These are phyloP conservation scores for Sugiyamaella neomexicana DNA, from an alignment of 1,139 yeast genomes.

Conservation along the genomic window DNA sequence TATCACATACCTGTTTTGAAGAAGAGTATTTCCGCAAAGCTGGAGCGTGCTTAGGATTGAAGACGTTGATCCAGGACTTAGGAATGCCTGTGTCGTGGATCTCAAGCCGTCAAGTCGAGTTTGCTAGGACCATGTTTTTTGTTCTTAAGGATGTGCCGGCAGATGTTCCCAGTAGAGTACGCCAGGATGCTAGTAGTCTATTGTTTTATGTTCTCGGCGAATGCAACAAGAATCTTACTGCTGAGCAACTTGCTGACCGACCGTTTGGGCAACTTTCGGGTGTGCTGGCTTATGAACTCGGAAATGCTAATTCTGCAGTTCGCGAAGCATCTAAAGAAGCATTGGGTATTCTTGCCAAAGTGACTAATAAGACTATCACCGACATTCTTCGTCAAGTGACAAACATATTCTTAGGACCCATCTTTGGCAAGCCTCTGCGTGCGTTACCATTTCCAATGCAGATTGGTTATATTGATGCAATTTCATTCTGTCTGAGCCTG, in stretches of 20 bases:
- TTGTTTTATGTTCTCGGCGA: slow-evolving; percentile 63
- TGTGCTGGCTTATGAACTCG: slow-evolving; percentile 85
- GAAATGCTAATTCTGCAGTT: slow-evolving; percentile 81
- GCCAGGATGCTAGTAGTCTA: slow-evolving; percentile 67
- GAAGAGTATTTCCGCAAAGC: slow-evolving; percentile 81
- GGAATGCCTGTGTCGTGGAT: slow-evolving; percentile 73
- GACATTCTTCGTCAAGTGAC: slow-evolving; percentile 81
- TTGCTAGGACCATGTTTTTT: slow-evolving; percentile 82
- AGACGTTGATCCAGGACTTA: slow-evolving; percentile 67
- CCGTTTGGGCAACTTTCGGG: slow-evolving; percentile 85
- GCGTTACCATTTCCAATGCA: slow-evolving; percentile 99
- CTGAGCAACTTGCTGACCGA: slow-evolving; percentile 57
- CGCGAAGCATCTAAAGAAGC: slow-evolving; percentile 80
- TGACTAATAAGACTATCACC: slow-evolving; percentile 67
- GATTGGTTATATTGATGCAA: slow-evolving; percentile 96
- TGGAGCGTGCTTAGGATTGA: slow-evolving; percentile 86
- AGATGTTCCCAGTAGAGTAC: slow-evolving; percentile 80
- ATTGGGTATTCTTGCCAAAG: slow-evolving; percentile 63
- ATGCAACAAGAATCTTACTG: slow-evolving; percentile 61
- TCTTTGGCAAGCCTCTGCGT: slow-evolving; percentile 92
- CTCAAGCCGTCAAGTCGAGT: slow-evolving; percentile 73
- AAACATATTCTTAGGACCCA: slow-evolving; percentile 80
- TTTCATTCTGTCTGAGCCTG: slow-evolving; percentile 80
- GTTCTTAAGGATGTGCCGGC: slow-evolving; percentile 88
- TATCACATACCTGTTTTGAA: slow-evolving; percentile 89